Conservation (phyloP, 2,329 filamentous ascomycete genomes). For the Arthrobotrys sinensis region DNA sequence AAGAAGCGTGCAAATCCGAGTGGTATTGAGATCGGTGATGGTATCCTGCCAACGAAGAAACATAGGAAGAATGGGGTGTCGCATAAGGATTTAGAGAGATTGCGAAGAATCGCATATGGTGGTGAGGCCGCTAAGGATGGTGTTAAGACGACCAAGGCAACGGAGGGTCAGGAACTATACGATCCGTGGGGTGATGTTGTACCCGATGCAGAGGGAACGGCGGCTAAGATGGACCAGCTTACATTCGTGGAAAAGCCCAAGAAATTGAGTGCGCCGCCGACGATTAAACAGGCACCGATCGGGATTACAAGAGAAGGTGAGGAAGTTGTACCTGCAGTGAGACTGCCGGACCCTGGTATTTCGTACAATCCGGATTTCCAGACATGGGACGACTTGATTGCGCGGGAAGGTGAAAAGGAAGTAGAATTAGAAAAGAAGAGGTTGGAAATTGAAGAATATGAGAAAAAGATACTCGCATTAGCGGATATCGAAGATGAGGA, state of each 20-base stretch:
- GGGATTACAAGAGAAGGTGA: constrained; percentile 88
- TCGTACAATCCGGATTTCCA: constrained; percentile 93
- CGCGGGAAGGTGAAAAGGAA: constrained; percentile 75
- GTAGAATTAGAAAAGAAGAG: constrained; percentile 63
- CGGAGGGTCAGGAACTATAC: constrained; percentile 74
- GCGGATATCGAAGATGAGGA: constrained; percentile 75
- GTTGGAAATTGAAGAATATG: constrained; percentile 63
- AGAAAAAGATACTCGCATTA: constrained; percentile 67
- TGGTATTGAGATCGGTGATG: constrained; percentile 70
- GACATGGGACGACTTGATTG: constrained; percentile 85
- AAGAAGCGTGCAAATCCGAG: constrained; percentile 76
- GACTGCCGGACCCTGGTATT: constrained; percentile 83
- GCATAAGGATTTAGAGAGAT: constrained; percentile 83
- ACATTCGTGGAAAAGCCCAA: constrained; percentile 77
- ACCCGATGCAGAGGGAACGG: constrained; percentile 64
- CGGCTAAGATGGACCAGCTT: constrained; percentile 67
- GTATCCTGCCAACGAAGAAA: constrained; percentile 81
- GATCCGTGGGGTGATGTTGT: constrained; percentile 82
- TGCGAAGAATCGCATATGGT: constrained; percentile 85
- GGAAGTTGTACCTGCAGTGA: constrained; percentile 79
- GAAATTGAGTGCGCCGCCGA: constrained; percentile 79
- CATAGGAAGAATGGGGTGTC: constrained; percentile 84
- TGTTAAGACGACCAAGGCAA: constrained; percentile 68
- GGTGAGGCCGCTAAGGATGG: constrained; percentile 70
- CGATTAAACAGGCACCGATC: constrained; percentile 82